Evolutionary conservation across 2,329 filamentous ascomycete genomes (phyloP).

Genomic region (Periconia sp.): DNA sequence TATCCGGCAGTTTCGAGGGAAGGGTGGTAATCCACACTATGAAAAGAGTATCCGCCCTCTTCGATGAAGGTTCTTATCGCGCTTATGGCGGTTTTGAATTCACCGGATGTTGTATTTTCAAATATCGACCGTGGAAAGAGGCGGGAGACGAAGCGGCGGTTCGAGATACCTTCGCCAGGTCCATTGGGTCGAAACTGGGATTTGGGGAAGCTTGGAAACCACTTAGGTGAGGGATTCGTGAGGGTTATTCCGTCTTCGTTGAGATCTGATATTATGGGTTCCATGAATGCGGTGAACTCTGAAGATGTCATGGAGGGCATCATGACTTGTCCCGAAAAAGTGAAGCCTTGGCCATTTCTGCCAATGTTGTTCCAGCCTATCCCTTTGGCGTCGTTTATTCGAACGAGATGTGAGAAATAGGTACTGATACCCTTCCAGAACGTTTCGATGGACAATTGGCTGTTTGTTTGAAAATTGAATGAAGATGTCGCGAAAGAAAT

Average conservation of each 20-base stretch:
- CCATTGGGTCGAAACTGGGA: conserved; percentile 19
- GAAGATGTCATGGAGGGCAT: conserved; percentile 17
- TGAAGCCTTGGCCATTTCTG: conserved; percentile 15
- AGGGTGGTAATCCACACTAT: conserved; percentile 30
- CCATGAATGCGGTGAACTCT: conserved; percentile 20
- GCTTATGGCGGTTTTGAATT: conserved; percentile 19
- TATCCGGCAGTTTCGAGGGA: conserved; percentile 25
- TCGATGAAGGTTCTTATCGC: conserved; percentile 26
- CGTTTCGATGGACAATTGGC: conserved; percentile 18
- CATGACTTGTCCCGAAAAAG: conserved; percentile 17
- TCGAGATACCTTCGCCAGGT: conserved; percentile 18
- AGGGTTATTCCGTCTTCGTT: conserved; percentile 19
- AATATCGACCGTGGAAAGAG: conserved; percentile 38
- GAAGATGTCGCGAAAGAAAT: conserved; percentile 26
- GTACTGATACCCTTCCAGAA: conserved; percentile 29
- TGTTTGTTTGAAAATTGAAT: conserved; percentile 28
- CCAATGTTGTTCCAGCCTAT: conserved; percentile 27
- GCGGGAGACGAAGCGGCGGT: conserved; percentile 26
- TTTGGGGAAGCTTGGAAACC: conserved; percentile 20
- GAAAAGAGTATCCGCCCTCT: conserved; percentile 28
- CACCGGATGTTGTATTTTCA: conserved; percentile 13
- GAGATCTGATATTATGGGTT: conserved; percentile 23
- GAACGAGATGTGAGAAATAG: conserved; percentile 26
- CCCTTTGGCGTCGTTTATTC: conserved; percentile 25
- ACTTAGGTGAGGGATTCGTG: conserved; percentile 16